Percentiles rank a stretch among this genome's conserved stretches.
phyloP scores from a whole-genome alignment of 768 basidiomycete genomes.

The Pisolithus sp. region DNA sequence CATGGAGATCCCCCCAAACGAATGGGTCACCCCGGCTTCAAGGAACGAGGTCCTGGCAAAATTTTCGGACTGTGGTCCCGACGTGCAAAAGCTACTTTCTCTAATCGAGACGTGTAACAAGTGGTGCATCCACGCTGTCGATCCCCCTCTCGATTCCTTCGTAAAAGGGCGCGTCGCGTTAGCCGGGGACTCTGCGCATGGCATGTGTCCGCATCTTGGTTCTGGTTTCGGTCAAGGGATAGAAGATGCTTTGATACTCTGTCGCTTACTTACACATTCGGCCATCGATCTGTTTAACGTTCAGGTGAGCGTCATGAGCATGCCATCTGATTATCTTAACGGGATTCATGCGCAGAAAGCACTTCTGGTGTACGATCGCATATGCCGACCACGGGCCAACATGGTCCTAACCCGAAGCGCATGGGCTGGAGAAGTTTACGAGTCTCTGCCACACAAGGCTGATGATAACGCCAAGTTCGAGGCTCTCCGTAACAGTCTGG shows the following conservation, averaged over 20 bases:
- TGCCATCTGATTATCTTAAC: background rate
- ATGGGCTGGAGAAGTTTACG: constrained; percentile 37
- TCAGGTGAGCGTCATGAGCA: constrained; percentile 25
- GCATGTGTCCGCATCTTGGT: constrained; percentile 53
- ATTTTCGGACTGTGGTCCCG: constrained; percentile 42
- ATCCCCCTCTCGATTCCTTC: constrained; percentile 40
- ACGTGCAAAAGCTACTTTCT: constrained; percentile 35
- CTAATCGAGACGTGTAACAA: constrained; percentile 40
- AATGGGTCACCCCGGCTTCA: constrained; percentile 39
- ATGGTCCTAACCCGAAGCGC: constrained; percentile 39
- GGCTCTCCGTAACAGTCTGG: constrained; percentile 30
- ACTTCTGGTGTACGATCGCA: constrained; percentile 38
- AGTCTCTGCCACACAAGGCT: constrained; percentile 19
- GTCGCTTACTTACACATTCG: constrained; percentile 39
- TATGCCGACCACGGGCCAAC: constrained; percentile 44
- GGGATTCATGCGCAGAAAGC: constrained; percentile 29
- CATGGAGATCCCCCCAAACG: constrained; percentile 18
- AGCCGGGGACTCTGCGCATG: constrained; percentile 55
- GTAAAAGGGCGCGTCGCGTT: constrained; percentile 42
- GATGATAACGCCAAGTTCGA: constrained; percentile 22
- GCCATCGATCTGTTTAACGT: constrained; percentile 34
- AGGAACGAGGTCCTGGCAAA: constrained; percentile 38
- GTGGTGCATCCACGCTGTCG: constrained; percentile 47
- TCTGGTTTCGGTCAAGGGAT: constrained; percentile 56
- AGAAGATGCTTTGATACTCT: constrained; percentile 47